Conservation (phyloP, 768 basidiomycete species). For the Podaxis sp. region DNA sequence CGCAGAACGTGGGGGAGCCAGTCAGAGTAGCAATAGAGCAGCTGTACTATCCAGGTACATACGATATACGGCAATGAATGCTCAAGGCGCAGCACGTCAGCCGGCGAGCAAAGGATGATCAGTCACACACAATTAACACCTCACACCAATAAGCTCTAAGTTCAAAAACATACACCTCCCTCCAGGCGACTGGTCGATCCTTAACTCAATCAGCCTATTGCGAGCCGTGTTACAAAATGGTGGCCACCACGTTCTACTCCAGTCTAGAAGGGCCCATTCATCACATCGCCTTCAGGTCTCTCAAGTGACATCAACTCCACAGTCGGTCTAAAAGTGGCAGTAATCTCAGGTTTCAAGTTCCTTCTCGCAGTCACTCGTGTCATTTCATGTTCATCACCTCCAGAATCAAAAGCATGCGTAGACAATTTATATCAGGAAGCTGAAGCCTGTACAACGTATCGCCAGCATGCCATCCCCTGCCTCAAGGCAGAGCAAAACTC, state of each 20-base stretch:
- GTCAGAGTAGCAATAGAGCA: not conserved
- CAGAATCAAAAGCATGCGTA: not conserved
- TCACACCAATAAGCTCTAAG: not conserved
- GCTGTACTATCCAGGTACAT: not conserved
- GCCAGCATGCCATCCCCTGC: slow-evolving; percentile 6
- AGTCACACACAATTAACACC: not conserved
- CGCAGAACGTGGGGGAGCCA: not conserved
- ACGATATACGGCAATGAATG: not conserved
- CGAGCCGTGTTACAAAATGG: not conserved
- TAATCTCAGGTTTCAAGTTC: not conserved
- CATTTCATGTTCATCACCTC: not conserved
- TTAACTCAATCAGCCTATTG: not conserved
- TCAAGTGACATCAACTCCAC: not conserved
- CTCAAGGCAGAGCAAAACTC: slow-evolving; percentile 4
- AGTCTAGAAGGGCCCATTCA: not conserved
- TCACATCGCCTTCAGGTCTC: not conserved
- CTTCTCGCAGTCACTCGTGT: not conserved
- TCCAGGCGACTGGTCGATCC: not conserved
- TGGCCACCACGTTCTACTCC: not conserved
- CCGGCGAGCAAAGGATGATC: not conserved
- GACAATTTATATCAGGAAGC: not conserved
- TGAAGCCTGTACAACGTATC: not conserved
- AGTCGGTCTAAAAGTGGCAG: not conserved
- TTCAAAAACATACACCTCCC: not conserved
- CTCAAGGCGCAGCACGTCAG: not conserved